Evolutionary conservation across 495 filamentous ascomycete species (phyloP), one percentile per base, ranked within the genome.

Genomic region (Trichodelitschia bisporula): DNA sequence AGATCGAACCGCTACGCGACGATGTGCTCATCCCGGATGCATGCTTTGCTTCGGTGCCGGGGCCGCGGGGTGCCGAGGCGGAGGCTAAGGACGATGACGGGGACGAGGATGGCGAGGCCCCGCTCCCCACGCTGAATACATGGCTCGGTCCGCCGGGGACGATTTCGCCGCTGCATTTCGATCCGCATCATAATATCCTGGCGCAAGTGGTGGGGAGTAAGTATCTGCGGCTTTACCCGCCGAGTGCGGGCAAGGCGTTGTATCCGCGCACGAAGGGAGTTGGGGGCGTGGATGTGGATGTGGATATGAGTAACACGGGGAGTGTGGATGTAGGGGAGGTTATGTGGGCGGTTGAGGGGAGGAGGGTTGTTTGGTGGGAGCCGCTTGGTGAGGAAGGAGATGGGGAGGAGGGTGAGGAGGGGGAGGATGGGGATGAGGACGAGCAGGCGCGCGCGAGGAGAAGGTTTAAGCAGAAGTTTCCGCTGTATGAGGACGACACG

Each of bases 301-400:
- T 95, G 24, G 77, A 89, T 51, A 93, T 93, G 83, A 68, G 69
- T 12, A 97, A 97, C 43, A 97, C 86, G 9, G 78, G 72, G 33
- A 35, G 56, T 34, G 55, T 84, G 2, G 82, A 93, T 42, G 41
- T 90, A 10, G 41, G 37, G 15, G 20, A 31, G 9, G 23, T 21
- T 10, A 30, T 42, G 4, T 69, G 66, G 0, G 50, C 60, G 6
- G 25, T 61, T n/a, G 62, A 60, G 36, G 63, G 61, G 2, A 63
- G 62, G 59, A 57, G 64, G 40, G n/a, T n/a, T n/a, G n/a, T n/a
- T n/a, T n/a, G n/a, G n/a, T n/a, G n/a, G n/a, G n/a, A n/a, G n/a
- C n/a, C n/a, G n/a, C n/a, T n/a, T n/a, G n/a, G n/a, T n/a, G n/a
- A n/a, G n/a, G n/a, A n/a, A n/a, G 37, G 39, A 29, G 4, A 29